Evolutionary conservation across 345 rosid species (phyloP).

Genomic region (Arabis hirsuta): DNA sequence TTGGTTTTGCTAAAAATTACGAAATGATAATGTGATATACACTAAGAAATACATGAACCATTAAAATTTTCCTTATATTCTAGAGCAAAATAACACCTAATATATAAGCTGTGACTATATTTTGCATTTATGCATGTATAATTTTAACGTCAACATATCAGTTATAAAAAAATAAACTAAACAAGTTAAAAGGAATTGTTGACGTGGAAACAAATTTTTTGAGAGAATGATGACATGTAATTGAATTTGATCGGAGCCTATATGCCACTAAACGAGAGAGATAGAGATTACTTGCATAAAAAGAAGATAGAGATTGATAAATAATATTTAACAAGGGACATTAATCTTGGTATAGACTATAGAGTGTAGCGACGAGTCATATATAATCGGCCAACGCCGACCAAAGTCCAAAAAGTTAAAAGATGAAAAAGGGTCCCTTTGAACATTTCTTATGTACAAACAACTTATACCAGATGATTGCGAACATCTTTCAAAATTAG

Average conservation of each 20-base stretch:
- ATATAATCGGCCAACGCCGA: slow-evolving; percentile 50
- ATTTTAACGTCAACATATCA: no score
- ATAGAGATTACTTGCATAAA: slow-evolving; percentile 3
- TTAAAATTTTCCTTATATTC: background rate
- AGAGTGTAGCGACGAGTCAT: slow-evolving; percentile 36
- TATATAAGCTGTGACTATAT: background rate
- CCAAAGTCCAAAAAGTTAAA: slow-evolving; percentile 48
- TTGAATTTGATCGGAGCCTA: slow-evolving; percentile 39
- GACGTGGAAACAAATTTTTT: background rate
- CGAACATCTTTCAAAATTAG: background rate
- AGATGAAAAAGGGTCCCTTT: slow-evolving; percentile 45
- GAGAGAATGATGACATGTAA: background rate
- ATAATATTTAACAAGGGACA: slow-evolving; percentile 2
- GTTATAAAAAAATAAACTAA: no score
- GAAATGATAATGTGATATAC: background rate
- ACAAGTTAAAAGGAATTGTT: background rate
- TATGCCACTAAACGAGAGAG: slow-evolving; percentile 32
- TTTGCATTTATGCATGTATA: no score
- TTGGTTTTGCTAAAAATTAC: background rate
- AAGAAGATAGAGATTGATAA: background rate
- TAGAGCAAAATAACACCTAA: slow-evolving; percentile 1
- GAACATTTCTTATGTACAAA: slow-evolving; percentile 25
- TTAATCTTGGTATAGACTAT: background rate
- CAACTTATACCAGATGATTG: slow-evolving; percentile 48
- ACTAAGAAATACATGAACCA: background rate